Evolutionary conservation across 2,329 filamentous ascomycete species (phyloP).

Genomic region (Chaetomiaceae sp.): DNA sequence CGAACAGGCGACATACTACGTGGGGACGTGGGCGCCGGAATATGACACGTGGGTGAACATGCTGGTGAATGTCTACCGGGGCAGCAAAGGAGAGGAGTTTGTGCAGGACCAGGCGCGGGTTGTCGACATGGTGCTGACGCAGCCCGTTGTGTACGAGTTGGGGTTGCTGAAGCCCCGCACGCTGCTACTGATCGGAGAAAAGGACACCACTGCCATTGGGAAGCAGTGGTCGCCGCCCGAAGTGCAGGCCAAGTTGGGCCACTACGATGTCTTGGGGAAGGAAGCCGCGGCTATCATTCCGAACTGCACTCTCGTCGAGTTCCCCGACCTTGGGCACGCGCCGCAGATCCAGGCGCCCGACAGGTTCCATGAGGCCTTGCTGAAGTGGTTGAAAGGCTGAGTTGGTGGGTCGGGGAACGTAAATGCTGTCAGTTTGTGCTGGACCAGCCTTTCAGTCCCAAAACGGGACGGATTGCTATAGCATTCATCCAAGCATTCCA

Average conservation of each 20-base stretch:
- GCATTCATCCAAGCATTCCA: too few species aligned
- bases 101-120: constrained; percentile 46
- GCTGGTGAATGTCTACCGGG: constrained; percentile 49
- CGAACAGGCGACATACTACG: constrained; percentile 45
- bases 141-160: constrained; percentile 49
- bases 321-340: constrained; percentile 47
- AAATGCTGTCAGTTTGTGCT: too few species aligned
- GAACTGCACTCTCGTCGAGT: constrained; percentile 42
- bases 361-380: constrained; percentile 42
- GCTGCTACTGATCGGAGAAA: constrained; percentile 47
- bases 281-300: constrained; percentile 38
- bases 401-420: too few species aligned
- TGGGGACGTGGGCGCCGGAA: constrained; percentile 42
- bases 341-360: constrained; percentile 50
- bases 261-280: constrained; percentile 45
- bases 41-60: constrained; percentile 55
- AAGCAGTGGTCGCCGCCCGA: constrained; percentile 46
- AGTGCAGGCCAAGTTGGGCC: constrained; percentile 43
- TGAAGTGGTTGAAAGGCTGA: constrained; percentile 39
- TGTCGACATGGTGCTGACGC: constrained; percentile 53
- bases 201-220: constrained; percentile 53
- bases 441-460: too few species aligned
- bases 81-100: constrained; percentile 40
- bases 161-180: constrained; percentile 41
- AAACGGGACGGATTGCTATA: too few species aligned